phyloP scores from a whole-genome alignment of 306 rosid species.

The Castanea mollissima region DNA sequence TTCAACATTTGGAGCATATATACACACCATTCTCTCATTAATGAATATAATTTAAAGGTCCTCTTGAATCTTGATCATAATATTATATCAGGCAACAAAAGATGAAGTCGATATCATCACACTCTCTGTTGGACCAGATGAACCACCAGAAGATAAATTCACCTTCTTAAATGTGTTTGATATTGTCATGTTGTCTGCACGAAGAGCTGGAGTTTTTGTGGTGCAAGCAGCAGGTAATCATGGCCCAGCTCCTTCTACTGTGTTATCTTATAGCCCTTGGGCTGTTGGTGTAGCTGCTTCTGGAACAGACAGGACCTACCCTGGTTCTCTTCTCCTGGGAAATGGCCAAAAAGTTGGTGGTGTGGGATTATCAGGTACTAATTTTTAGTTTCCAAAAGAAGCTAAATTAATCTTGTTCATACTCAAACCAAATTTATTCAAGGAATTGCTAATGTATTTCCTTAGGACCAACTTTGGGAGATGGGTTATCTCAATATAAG shows the following conservation, averaged over 20 bases:
- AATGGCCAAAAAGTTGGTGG: conserved; percentile 55
- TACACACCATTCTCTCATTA: neutral
- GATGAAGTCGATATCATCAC: conserved; percentile 84
- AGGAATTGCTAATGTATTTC: conserved; percentile 9
- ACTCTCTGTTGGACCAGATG: conserved; percentile 80
- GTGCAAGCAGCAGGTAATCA: conserved; percentile 81
- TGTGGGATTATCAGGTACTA: conserved; percentile 59
- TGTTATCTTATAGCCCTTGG: conserved; percentile 85
- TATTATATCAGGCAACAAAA: conserved; percentile 41
- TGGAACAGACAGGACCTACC: conserved; percentile 60
- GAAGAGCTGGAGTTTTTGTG: conserved; percentile 79
- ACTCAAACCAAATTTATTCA: neutral
- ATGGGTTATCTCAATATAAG: conserved; percentile 39
- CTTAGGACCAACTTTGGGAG: conserved; percentile 60
- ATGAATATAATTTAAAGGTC: neutral
- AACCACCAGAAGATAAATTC: conserved; percentile 47
- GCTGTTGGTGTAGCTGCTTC: conserved; percentile 61
- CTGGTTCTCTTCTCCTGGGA: conserved; percentile 53
- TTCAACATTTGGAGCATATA: neutral
- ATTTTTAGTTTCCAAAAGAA: neutral
- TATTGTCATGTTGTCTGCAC: conserved; percentile 53
- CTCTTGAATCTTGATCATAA: too few species aligned
- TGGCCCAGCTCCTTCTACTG: conserved; percentile 66
- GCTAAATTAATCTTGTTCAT: neutral
- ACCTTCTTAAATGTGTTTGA: conserved; percentile 66